Base-by-base conservation (phyloP, 2,329 filamentous ascomycete species). In the Phoma sp. region DNA sequence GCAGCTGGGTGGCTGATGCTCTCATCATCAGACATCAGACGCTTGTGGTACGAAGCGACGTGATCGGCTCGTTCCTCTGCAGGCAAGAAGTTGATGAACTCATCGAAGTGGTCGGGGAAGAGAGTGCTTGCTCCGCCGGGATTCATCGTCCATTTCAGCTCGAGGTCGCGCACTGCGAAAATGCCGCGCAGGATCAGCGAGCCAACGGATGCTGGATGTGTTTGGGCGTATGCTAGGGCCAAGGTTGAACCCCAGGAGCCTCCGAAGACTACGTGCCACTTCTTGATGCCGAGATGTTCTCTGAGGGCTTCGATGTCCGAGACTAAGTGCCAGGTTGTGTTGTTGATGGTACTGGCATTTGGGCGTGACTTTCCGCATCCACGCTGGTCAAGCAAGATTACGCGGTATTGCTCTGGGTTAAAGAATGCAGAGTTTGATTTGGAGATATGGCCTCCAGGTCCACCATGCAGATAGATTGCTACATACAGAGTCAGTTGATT, bases 231-330 rank as follows among this genome's bases (percentile, higher is more conserved):
- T 22, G 76, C 70, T 0, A 82, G 67, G 0, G 77, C 67, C 15
- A 82, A 71, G 0, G 78, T 79, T 3, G 76, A 77, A 31, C 80
- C 80, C 80, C 80, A 81, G 1, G 78, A 81, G 1, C 79, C 78
- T 35, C 80, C 80, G 55, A 81, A 82, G 4, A 82, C 75, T 37
- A 75, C 51, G 51, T 71, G 68, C 80, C 79, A 81, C 62, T 78
- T 78, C 7, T 63, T 36, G 27, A 81, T 76, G 0, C 68, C 49
- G 6, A 81, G 68, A 47, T 80, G 77, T 15, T 69, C 57, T 35
- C 80, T 74, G 1, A 81, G 65, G 1, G 65, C 61, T 55, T 82
- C 79, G 57, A 81, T 77, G 55, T 82, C 80, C n/a, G 71, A 60
- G 3, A 80, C 72, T 0, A 81, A 67, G 51, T 76, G 65, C 69